Conservation (phyloP, 1,139 yeast species). For the Geotrichum candidum region DNA sequence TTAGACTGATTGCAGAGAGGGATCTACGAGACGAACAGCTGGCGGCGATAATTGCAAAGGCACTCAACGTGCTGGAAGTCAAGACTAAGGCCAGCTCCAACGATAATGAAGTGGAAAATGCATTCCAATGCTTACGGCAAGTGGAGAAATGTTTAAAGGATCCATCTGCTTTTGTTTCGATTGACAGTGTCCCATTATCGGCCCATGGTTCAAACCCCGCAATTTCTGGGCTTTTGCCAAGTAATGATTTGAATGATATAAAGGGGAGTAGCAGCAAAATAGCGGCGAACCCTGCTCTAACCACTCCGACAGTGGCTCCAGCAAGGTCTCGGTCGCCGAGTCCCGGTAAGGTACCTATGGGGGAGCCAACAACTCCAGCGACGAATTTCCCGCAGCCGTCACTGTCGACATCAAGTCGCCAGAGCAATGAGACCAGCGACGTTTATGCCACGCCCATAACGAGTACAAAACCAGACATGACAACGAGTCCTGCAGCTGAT, state of each 20-base stretch:
- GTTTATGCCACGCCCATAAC: not conserved
- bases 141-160: slow-evolving; percentile 2
- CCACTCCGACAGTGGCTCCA: not conserved
- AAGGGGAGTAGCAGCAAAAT: too few relatives aligned
- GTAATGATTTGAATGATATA: too few relatives aligned
- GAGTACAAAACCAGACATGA: not conserved
- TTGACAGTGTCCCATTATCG: not conserved
- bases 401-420: not conserved
- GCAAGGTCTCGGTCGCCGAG: not conserved
- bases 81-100: not conserved
- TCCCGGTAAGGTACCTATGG: not conserved
- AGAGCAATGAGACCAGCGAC: not conserved
- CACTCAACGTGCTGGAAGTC: not conserved
- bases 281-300: too few relatives aligned
- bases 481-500: not conserved
- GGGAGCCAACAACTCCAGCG: not conserved
- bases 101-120: not conserved
- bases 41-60: not conserved
- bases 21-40: slow-evolving; percentile 1
- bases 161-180: not conserved
- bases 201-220: too few relatives aligned
- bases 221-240: too few relatives aligned
- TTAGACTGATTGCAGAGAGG: not conserved
- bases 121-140: not conserved
- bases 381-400: not conserved